These are phyloP conservation scores for Xylariaceae sp. DNA, from an alignment of 2,329 filamentous ascomycete genomes.

Conservation along the genomic window DNA sequence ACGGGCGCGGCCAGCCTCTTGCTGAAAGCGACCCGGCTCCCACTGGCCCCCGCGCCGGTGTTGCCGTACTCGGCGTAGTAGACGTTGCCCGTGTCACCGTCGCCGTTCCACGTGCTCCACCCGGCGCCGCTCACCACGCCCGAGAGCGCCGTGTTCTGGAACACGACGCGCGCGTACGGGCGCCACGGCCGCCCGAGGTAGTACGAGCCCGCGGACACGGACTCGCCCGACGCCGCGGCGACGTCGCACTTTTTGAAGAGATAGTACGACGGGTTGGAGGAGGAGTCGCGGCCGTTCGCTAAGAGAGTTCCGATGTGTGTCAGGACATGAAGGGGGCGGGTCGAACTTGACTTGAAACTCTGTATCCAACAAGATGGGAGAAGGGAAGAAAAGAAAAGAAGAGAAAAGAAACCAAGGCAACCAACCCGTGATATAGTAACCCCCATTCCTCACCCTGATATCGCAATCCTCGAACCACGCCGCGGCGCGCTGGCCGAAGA, in stretches of 20 bases:
- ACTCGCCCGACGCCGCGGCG: constrained; percentile 33
- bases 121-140: constrained; percentile 55
- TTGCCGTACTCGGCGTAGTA: constrained; percentile 57
- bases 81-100: constrained; percentile 47
- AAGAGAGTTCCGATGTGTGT: too few species aligned
- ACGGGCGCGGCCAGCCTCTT: constrained; percentile 32
- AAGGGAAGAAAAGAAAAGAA: neutral
- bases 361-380: neutral
- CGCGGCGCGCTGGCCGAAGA: constrained; percentile 39
- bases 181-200: constrained; percentile 48
- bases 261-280: constrained; percentile 36
- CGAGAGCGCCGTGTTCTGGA: constrained; percentile 45
- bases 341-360: too few species aligned
- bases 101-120: constrained; percentile 53
- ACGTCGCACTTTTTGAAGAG: constrained; percentile 43
- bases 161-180: constrained; percentile 42
- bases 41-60: constrained; percentile 50
- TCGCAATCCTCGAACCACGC: constrained; percentile 42
- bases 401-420: neutral
- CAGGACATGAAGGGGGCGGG: too few species aligned
- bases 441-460: constrained; percentile 31
- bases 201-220: constrained; percentile 34
- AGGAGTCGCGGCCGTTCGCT: constrained; percentile 39
- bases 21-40: constrained; percentile 44
- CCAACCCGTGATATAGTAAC: constrained; percentile 35